Evolutionary conservation across 495 filamentous ascomycete genomes (phyloP).

Genomic region (Viridothelium virens): DNA sequence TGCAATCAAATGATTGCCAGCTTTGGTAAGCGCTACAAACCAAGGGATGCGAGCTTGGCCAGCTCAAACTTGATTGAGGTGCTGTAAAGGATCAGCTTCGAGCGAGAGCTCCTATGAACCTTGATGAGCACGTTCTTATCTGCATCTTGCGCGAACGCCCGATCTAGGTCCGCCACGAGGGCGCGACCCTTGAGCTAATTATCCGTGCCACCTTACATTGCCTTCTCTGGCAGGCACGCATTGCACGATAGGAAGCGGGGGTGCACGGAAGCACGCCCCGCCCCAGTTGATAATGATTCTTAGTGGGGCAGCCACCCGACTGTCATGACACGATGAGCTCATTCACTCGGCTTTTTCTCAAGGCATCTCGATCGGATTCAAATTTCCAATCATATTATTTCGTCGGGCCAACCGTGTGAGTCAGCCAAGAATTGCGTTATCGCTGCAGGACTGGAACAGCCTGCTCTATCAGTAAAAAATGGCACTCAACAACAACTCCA

Average conservation of each 20-base stretch:
- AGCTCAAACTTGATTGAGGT: background rate
- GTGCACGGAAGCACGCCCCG: too few species aligned
- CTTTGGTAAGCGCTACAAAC: background rate
- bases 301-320: background rate
- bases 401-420: background rate
- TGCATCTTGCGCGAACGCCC: background rate
- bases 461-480: slow-evolving; percentile 1
- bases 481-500: background rate
- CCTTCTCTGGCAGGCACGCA: too few species aligned
- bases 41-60: background rate
- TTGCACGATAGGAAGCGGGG: too few species aligned
- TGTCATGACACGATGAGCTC: background rate
- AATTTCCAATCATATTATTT: background rate
- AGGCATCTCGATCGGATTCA: background rate
- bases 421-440: background rate
- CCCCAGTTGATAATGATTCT: too few species aligned
- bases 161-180: background rate
- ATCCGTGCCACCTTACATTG: too few species aligned
- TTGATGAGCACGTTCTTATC: background rate
- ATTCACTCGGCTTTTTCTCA: background rate
- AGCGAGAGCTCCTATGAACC: background rate
- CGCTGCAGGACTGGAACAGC: background rate
- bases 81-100: background rate
- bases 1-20: background rate
- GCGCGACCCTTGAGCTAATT: background rate